Conservation (phyloP, 148 eudicot genomes). For the Persicaria tinctoria region DNA sequence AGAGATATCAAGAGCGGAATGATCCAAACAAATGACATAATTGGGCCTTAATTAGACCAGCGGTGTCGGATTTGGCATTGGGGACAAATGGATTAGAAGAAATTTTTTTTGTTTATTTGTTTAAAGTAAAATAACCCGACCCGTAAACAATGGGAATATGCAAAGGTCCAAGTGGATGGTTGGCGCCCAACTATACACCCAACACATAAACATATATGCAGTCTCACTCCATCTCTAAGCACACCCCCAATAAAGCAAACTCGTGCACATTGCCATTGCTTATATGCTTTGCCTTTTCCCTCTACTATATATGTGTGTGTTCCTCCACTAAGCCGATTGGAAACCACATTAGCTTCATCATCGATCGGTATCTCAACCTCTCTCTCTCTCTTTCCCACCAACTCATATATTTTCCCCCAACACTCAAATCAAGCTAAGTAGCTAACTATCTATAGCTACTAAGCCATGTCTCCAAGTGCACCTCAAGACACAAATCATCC, state of each 20-base stretch:
- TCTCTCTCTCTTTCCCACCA: background rate
- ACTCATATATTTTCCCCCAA: background rate
- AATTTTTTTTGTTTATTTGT: no score
- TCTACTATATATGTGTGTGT: conserved; percentile 7
- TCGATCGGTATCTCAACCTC: background rate
- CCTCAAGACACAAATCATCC: background rate
- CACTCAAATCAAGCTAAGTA: background rate
- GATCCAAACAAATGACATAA: no score
- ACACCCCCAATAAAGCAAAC: background rate
- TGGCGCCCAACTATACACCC: background rate
- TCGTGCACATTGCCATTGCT: conserved; percentile 7
- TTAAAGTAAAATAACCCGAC: no score
- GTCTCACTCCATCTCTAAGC: background rate
- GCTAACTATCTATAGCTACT: background rate
- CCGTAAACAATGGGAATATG: no score
- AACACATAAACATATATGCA: background rate
- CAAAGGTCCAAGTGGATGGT: background rate
- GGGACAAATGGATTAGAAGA: no score
- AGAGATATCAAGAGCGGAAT: no score
- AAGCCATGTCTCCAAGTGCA: conserved; percentile 8
- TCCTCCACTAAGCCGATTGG: conserved; percentile 9
- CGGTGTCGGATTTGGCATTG: no score
- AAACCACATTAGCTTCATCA: background rate
- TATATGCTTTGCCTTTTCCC: conserved; percentile 5
- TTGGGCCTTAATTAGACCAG: no score